Base-by-base conservation (phyloP, 768 basidiomycete genomes). In the Termitomyces sp. region DNA sequence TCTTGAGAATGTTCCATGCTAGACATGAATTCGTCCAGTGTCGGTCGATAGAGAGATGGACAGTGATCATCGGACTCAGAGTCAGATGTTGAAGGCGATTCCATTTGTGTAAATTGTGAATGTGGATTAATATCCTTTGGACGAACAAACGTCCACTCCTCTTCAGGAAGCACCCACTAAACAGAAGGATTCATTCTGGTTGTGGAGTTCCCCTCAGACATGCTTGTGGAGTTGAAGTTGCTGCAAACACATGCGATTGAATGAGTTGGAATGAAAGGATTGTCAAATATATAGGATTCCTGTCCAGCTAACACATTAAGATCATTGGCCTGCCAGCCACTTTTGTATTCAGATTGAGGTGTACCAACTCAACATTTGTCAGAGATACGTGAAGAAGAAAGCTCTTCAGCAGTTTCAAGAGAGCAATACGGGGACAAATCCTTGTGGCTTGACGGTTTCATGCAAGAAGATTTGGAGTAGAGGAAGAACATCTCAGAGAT, bases 21-120 rank as follows among this genome's bases (percentile, higher is more conserved):
- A 34, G 48, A 43, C 56, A 61, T 57, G 38, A 58, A 56, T 54
- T 58, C 54, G 23, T 57, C 56, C 45, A 56, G 11, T 9, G 57
- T 58, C 5, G 57, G 54, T n/a, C 44, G 56, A 43, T 47, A 47
- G 9, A 42, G 4, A 19, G 38, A 48, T 47, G 38, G 11, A 31
- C 23, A 19, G 19, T 27, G 34, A 16, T 23, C 29, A n/a, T n/a
- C n/a, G n/a, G n/a, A n/a, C n/a, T n/a, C 21, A 23, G 19, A 23
- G 47, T 31, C 45, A 44, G 47, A 23, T 17, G 23, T 54, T 6
- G 32, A 25, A 40, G 57, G 54, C 37, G 46, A 23, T 11, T 41
- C 35, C 35, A 5, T 9, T 56, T 11, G 35, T 38, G 11, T 23
- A 19, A 16, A 6, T n/a, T 49, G 43, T 5, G 11, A 5, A 27